Conservation (phyloP, 208 protist species). For the Trypanosoma boissoni region DNA sequence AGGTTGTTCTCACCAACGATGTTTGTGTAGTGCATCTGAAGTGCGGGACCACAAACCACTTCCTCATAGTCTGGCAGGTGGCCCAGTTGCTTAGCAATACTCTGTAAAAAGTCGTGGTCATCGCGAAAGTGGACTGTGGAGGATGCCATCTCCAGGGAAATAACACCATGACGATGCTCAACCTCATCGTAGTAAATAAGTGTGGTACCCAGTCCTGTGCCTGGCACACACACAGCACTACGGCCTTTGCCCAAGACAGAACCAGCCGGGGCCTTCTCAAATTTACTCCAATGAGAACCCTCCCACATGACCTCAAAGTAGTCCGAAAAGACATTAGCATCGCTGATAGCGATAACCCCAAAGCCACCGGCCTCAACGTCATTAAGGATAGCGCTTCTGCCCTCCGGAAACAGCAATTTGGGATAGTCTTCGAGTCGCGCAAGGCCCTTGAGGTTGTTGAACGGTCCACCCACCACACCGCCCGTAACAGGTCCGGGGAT, state of each 20-base stretch:
- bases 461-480: slow-evolving; percentile 47
- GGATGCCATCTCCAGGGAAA: slow-evolving; percentile 52
- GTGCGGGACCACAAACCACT: slow-evolving; percentile 32
- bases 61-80: slow-evolving; percentile 44
- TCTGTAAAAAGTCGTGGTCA: slow-evolving; percentile 12
- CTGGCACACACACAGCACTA: slow-evolving; percentile 54
- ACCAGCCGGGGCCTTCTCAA: slow-evolving; percentile 20
- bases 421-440: slow-evolving; percentile 49
- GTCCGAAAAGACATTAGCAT: slow-evolving; percentile 34
- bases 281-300: slow-evolving; percentile 41
- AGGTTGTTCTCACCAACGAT: slow-evolving; percentile 8
- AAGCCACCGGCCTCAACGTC: slow-evolving; percentile 66
- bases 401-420: slow-evolving; percentile 42
- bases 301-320: slow-evolving; percentile 77
- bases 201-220: slow-evolving; percentile 63
- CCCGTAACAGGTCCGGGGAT: slow-evolving; percentile 59
- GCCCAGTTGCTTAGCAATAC: slow-evolving; percentile 2
- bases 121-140: slow-evolving; percentile 29
- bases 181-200: slow-evolving; percentile 48
- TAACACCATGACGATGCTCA: slow-evolving; percentile 33
- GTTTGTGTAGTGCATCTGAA: slow-evolving; percentile 56
- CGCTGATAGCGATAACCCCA: slow-evolving; percentile 56
- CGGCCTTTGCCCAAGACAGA: slow-evolving; percentile 35
- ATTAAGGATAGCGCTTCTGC: slow-evolving; percentile 56
- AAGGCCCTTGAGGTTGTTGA: slow-evolving; percentile 68